Percentiles rank a stretch among this genome's conserved stretches.
Evolutionary conservation across 495 filamentous ascomycete genomes (phyloP).

Genomic region (Lophiostoma macrostomum): DNA sequence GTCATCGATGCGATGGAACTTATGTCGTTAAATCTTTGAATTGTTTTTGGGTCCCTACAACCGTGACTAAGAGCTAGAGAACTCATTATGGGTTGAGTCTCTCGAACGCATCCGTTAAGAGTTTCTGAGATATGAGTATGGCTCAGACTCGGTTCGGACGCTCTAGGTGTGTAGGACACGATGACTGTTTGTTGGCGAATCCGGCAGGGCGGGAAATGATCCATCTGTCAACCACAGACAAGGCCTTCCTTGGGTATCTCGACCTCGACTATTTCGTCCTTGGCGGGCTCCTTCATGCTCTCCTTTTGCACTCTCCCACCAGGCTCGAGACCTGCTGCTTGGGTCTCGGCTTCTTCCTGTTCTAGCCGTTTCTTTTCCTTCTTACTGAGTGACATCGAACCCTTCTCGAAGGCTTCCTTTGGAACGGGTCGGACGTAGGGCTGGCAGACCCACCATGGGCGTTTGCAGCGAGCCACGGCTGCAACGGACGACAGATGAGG

Average conservation of each 20-base stretch:
- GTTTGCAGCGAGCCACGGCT: conserved; percentile 64
- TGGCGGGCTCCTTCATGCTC: conserved; percentile 29
- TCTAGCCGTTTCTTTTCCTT: conserved; percentile 46
- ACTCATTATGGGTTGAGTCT: too few relatives aligned
- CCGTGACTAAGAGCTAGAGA: too few relatives aligned
- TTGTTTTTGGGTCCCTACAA: too few relatives aligned
- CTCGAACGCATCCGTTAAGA: too few relatives aligned
- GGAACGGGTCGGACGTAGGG: conserved; percentile 85
- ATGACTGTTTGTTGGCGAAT: too few relatives aligned
- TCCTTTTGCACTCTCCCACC: conserved; percentile 15
- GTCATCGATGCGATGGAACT: too few relatives aligned
- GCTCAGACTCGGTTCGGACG: too few relatives aligned
- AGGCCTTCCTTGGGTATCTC: conserved; percentile 45
- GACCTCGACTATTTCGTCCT: conserved; percentile 29
- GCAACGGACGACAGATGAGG: conserved; percentile 58
- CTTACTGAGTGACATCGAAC: conserved; percentile 66
- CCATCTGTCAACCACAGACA: conserved; percentile 42
- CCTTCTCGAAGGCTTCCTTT: conserved; percentile 80
- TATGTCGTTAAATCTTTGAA: too few relatives aligned
- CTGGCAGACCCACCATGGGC: conserved; percentile 92
- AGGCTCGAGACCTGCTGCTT: conserved; percentile 32
- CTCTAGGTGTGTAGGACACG: too few relatives aligned
- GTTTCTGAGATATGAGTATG: too few relatives aligned
- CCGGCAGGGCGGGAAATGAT: too few relatives aligned
- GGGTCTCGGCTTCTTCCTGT: conserved; percentile 37